phyloP scores from a whole-genome alignment of 768 basidiomycete genomes.

The Mycena polygramma region DNA sequence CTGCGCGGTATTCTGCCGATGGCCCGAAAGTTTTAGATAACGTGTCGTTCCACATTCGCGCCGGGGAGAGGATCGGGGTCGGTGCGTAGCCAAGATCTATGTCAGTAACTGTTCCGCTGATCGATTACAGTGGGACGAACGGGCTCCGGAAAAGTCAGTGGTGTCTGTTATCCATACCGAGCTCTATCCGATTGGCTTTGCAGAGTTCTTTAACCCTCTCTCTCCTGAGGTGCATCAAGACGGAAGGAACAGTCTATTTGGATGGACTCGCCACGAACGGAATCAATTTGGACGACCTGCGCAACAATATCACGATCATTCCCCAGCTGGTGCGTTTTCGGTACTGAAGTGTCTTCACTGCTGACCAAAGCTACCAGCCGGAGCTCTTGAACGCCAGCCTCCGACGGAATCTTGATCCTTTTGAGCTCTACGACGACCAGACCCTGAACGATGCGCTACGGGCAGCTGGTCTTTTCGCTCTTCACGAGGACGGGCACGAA shows the following conservation, averaged over 20 bases:
- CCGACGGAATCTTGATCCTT: constrained; percentile 6
- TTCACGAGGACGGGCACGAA: not conserved
- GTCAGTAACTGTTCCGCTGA: too few species aligned
- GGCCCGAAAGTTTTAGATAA: constrained; percentile 28
- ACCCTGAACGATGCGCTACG: constrained; percentile 11
- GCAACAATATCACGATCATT: not conserved
- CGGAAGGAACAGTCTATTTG: not conserved
- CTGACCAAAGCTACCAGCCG: not conserved
- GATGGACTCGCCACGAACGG: not conserved
- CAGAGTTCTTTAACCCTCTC: not conserved
- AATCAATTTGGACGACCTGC: not conserved
- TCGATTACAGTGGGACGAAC: not conserved
- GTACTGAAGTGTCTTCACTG: not conserved
- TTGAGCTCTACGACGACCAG: constrained; percentile 11
- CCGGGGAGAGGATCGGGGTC: constrained; percentile 63
- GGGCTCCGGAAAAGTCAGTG: not conserved
- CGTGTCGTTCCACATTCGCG: constrained; percentile 53
- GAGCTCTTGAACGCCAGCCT: not conserved
- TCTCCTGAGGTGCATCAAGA: not conserved
- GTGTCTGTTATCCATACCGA: not conserved
- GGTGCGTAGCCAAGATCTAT: constrained; percentile 26
- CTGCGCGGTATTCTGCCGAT: constrained; percentile 52
- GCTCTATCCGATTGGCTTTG: not conserved
- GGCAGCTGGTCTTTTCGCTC: constrained; percentile 5
- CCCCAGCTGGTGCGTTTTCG: not conserved